These are phyloP conservation scores for Telfairia occidentalis DNA, from an alignment of 331 rosid genomes.

Conservation along the genomic window DNA sequence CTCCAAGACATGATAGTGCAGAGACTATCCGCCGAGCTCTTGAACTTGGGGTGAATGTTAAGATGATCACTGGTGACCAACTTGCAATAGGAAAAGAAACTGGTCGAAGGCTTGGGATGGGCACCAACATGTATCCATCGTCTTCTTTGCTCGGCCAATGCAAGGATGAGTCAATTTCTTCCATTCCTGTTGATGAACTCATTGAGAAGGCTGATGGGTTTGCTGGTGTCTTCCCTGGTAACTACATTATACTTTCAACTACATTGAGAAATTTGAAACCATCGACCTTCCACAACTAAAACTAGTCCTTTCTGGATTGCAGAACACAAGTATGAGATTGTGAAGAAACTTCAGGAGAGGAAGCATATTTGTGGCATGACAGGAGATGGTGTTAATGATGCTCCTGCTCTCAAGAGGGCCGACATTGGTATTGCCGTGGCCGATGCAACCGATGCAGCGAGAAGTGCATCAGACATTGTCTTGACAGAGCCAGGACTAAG, in stretches of 20 bases:
- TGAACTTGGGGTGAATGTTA: constrained; percentile 80
- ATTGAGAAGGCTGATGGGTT: constrained; percentile 31
- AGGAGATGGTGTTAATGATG: constrained; percentile 91
- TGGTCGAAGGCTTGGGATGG: constrained; percentile 93
- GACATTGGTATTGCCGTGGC: constrained; percentile 79
- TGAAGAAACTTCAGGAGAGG: constrained; percentile 62
- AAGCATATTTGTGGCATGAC: constrained; percentile 86
- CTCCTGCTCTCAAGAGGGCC: constrained; percentile 32
- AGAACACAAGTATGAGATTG: constrained; percentile 95
- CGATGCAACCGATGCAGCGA: constrained; percentile 92
- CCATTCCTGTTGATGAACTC: constrained; percentile 43
- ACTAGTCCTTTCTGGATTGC: constrained; percentile 12
- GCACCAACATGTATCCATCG: constrained; percentile 58
- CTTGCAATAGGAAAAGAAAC: constrained; percentile 96
- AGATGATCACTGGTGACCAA: constrained; percentile 96
- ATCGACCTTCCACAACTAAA: background rate
- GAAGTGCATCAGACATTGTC: constrained; percentile 84
- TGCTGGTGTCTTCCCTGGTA: constrained; percentile 97
- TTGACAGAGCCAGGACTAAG: constrained; percentile 84
- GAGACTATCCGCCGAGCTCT: constrained; percentile 89
- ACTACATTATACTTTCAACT: background rate
- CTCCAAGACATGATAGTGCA: constrained; percentile 93
- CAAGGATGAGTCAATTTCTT: constrained; percentile 39
- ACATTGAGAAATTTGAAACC: background rate
- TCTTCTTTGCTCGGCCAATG: constrained; percentile 67